phyloP scores from a whole-genome alignment of 2,329 filamentous ascomycete genomes.

The Teratosphaeria epicoccoides region DNA sequence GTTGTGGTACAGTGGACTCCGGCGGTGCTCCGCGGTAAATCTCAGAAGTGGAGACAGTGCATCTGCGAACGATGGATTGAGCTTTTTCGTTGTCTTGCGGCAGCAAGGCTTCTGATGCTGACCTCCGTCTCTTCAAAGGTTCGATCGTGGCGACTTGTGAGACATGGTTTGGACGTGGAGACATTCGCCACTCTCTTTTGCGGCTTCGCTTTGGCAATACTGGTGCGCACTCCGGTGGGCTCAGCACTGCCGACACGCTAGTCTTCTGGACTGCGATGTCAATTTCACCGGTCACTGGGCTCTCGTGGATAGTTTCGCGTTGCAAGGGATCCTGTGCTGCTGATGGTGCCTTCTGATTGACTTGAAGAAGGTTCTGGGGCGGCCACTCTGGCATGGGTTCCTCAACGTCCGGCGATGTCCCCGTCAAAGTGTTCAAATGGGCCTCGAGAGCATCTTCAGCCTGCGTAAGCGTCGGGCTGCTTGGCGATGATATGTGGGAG shows the following conservation, averaged over 20 bases:
- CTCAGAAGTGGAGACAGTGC: not conserved
- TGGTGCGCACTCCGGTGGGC: constrained; percentile 24
- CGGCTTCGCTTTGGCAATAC: constrained; percentile 32
- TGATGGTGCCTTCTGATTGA: not conserved
- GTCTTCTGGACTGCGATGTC: constrained; percentile 5
- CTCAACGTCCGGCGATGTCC: constrained; percentile 4
- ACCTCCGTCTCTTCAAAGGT: not conserved
- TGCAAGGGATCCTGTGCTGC: not conserved
- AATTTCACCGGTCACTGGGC: not conserved
- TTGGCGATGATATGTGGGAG: constrained; percentile 7
- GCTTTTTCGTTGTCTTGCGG: not conserved
- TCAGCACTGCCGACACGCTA: constrained; percentile 22
- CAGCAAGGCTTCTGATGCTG: not conserved
- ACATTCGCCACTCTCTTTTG: constrained; percentile 28
- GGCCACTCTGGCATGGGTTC: too few relatives aligned
- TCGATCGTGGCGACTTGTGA: not conserved
- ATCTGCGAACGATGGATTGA: not conserved
- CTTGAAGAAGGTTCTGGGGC: too few relatives aligned
- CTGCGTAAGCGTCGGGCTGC: constrained; percentile 38
- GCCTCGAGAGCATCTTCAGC: constrained; percentile 30
- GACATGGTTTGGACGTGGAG: not conserved
- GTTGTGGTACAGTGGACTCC: not conserved
- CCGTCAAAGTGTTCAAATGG: constrained; percentile 15
- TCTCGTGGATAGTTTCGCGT: not conserved
- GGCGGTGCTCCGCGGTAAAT: not conserved